A percentile compares a stretch with the other conserved stretches of the same genome.
phyloP scores from a whole-genome alignment of 2,329 filamentous ascomycete genomes.

The Clarireedia hainanense region DNA sequence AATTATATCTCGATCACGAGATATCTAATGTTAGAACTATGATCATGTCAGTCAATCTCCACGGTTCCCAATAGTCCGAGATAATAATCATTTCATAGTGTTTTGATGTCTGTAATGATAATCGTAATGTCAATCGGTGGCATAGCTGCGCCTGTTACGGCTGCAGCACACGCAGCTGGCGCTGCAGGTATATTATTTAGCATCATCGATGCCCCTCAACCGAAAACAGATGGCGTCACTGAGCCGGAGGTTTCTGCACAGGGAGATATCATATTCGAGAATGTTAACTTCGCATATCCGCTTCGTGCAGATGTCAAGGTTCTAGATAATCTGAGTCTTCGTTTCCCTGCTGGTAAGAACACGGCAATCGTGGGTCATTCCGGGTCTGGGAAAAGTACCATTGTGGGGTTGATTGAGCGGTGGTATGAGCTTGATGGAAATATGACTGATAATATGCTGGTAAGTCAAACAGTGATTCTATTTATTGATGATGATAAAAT shows the following conservation, averaged over 20 bases:
- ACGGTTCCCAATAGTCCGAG: neutral
- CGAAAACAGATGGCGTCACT: conserved; percentile 34
- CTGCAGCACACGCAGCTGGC: conserved; percentile 33
- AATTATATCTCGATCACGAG: conserved; percentile 34
- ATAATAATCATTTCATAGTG: conserved; percentile 30
- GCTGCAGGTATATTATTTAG: conserved; percentile 32
- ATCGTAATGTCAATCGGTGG: conserved; percentile 46
- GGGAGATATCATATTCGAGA: conserved; percentile 51
- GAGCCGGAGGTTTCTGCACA: conserved; percentile 42
- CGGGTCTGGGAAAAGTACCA: conserved; percentile 67
- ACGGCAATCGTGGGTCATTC: conserved; percentile 69
- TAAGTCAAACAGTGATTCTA: conserved; percentile 3
- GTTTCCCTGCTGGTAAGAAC: conserved; percentile 54
- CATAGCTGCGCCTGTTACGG: conserved; percentile 50
- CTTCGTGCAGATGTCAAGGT: conserved; percentile 56
- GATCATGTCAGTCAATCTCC: conserved; percentile 39
- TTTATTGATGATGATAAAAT: no score
- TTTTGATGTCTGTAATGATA: conserved; percentile 30
- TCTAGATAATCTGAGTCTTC: conserved; percentile 49
- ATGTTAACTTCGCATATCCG: conserved; percentile 68
- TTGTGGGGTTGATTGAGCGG: conserved; percentile 61
- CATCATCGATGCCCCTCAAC: conserved; percentile 32
- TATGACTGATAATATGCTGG: conserved; percentile 25
- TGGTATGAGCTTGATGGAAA: conserved; percentile 56
- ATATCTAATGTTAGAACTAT: conserved; percentile 44